Evolutionary conservation across 208 protist species (phyloP), one percentile per base, ranked within the genome.

Genomic region (Lotmaria passim): DNA sequence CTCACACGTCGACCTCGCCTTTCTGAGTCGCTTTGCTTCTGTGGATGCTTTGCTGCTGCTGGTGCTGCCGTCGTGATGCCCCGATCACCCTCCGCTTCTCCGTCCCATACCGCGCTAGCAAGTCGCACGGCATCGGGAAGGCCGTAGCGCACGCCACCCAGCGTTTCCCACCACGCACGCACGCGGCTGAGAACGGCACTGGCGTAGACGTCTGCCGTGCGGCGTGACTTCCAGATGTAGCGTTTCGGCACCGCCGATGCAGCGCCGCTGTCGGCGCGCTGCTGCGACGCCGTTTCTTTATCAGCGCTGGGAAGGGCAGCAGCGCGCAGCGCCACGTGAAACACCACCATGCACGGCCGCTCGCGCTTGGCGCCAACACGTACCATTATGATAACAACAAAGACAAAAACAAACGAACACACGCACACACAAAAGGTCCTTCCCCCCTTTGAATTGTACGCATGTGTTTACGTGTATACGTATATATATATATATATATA

Each of bases 121-220:
- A 74, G 21, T 4, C 30, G 50, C 17, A 66, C 30, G 7, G 61
- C 23, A 46, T 76, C 66, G 23, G 51, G 44, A 7, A 50, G 33
- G 33, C 57, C 77, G 71, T 78, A 82, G 46, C 77, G 77, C 39
- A 82, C 71, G 10, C 77, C 77, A 24, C 77, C 77, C 19, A 76
- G 51, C 39, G 70, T 55, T 33, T 63, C 48, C 62, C 70, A 62
- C 36, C 65, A 66, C 21, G 58, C 75, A 33, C 61, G 75, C 5
- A 75, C 23, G 28, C 36, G 31, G 58, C 52, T 36, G 41, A 81
- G 31, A 4, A 70, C 63, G 7, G 69, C 69, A 15, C 43, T 64
- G 31, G 70, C 70, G 39, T 76, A 76, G 8, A 52, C 7, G 38
- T 39, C 30, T 2, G 70, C 70, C 14, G 62, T 70, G 52, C 6